These are phyloP conservation scores for Hirsutella minnesotensis DNA, from an alignment of 2,329 filamentous ascomycete genomes.

Conservation along the genomic window DNA sequence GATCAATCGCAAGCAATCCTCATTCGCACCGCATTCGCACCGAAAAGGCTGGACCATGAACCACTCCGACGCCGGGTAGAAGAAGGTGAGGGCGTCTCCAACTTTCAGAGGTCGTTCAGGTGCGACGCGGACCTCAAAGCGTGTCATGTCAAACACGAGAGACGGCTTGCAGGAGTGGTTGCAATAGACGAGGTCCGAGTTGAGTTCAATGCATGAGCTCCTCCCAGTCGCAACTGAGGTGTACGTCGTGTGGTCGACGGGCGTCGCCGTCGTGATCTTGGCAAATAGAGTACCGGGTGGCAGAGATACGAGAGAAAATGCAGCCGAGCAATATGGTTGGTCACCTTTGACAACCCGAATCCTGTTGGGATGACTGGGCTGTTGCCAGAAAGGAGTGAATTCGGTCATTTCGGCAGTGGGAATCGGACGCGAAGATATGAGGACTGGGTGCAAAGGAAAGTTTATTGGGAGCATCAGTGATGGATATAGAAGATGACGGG, in stretches of 20 bases:
- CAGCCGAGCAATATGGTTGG: not conserved
- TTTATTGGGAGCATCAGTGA: too few species aligned
- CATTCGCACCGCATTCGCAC: conserved; percentile 2
- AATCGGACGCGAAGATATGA: too few species aligned
- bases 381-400: conserved; percentile 1
- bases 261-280: not conserved
- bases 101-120: not conserved
- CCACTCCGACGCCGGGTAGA: conserved; percentile 1
- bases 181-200: conserved; percentile 3
- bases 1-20: not conserved
- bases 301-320: conserved; percentile 1
- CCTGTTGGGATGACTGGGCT: conserved; percentile 2
- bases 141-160: conserved; percentile 2
- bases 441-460: too few species aligned
- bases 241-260: not conserved
- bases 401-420: not conserved
- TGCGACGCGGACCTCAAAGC: not conserved
- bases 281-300: conserved; percentile 1
- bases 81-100: conserved; percentile 1
- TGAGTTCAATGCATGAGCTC: not conserved
- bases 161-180: conserved; percentile 3
- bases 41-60: conserved; percentile 1
- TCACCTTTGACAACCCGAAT: conserved; percentile 2
- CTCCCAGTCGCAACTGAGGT: not conserved
- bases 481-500: not conserved